Conservation (phyloP, 1,284 basidiomycete species). For the Flammula alnicola region DNA sequence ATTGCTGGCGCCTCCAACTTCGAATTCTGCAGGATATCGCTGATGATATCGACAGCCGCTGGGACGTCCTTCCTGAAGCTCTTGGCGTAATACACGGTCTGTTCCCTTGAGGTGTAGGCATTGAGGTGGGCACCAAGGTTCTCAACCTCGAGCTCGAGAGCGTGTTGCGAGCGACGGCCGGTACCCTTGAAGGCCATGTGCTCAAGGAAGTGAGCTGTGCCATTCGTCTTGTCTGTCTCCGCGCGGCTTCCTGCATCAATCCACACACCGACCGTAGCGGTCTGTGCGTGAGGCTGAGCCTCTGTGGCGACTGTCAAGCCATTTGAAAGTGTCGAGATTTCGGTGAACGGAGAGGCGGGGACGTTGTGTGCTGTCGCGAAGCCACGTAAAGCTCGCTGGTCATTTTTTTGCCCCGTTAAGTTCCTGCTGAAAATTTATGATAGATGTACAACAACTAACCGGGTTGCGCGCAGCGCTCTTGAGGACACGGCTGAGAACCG, state of each 20-base stretch:
- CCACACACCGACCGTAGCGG: slow-evolving; percentile 98
- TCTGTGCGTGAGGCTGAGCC: slow-evolving; percentile 92
- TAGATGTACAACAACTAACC: slow-evolving; percentile 41
- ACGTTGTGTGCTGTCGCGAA: slow-evolving; percentile 79
- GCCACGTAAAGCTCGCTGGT: slow-evolving; percentile 42
- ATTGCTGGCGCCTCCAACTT: slow-evolving; percentile 91
- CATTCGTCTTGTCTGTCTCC: slow-evolving; percentile 93
- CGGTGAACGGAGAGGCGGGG: slow-evolving; percentile 73
- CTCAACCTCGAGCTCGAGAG: slow-evolving; percentile 97
- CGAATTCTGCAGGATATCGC: slow-evolving; percentile 97
- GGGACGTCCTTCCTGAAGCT: slow-evolving; percentile 97
- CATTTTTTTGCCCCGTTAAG: slow-evolving; percentile 9
- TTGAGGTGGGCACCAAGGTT: slow-evolving; percentile 98
- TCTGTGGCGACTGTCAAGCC: slow-evolving; percentile 94
- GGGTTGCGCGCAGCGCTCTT: slow-evolving; percentile 59
- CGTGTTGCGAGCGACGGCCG: slow-evolving; percentile 86
- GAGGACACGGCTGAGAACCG: slow-evolving; percentile 67
- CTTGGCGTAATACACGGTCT: slow-evolving; percentile 99
- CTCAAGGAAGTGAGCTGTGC: slow-evolving; percentile 98
- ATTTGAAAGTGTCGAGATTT: slow-evolving; percentile 89
- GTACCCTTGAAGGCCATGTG: slow-evolving; percentile 99
- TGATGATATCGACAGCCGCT: slow-evolving; percentile 94
- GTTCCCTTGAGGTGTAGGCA: slow-evolving; percentile 98
- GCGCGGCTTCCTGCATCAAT: slow-evolving; percentile 98
- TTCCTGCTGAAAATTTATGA: slow-evolving; percentile 1